Base-by-base conservation (phyloP, 495 filamentous ascomycete species). In the Tuber borchii region DNA sequence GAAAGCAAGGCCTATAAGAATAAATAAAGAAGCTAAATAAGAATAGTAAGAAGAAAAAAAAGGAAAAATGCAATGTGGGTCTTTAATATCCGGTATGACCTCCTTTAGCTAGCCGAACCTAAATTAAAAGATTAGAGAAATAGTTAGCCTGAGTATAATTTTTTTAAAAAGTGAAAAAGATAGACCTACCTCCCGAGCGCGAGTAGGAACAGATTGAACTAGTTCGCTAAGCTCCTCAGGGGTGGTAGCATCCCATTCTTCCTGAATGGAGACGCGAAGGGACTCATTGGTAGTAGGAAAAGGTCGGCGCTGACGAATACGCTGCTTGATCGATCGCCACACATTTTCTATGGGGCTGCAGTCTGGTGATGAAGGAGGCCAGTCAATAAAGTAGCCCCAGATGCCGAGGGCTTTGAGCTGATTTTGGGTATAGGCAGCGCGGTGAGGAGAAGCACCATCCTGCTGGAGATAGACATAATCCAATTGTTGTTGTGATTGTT, bases 311-410 rank as follows among this genome's bases (percentile, higher is more conserved):
- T 3, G 34, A 20, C 16, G 5, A 26, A 73, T 68, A 26, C 14
- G 26, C 10, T 73, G 19, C 10, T 73, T 73, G 12, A 73, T 61
- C 8, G 68, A 7, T 19, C 9, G 34, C 74, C 44, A 75, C 9
- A 75, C 20, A 71, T 75, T 75, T 75, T 61, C 69, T 5, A 61
- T 75, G 31, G 72, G 26, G 39, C 56, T 73, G n/a, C 46, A 68
- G 12, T 69, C 72, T 37, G 51, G 72, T 9, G 7, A 73, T 9
- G n/a, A 65, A 3, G 22, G 48, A 8, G 51, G 37, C 72, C 72
- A 69, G 34, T 31, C 19, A 65, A 69, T 65, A 42, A 69, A 73
- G 56, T 73, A 68, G 4, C 34, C 2, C 16, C 42, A 65, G 42
- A 73, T 73, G 10, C 37, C 31, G 16, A 73, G 72, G 1, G 40